Evolutionary conservation across 192 early-diverging fungal species (phyloP), one percentile per base, ranked within the genome.

Genomic region (Podila clonocystis): DNA sequence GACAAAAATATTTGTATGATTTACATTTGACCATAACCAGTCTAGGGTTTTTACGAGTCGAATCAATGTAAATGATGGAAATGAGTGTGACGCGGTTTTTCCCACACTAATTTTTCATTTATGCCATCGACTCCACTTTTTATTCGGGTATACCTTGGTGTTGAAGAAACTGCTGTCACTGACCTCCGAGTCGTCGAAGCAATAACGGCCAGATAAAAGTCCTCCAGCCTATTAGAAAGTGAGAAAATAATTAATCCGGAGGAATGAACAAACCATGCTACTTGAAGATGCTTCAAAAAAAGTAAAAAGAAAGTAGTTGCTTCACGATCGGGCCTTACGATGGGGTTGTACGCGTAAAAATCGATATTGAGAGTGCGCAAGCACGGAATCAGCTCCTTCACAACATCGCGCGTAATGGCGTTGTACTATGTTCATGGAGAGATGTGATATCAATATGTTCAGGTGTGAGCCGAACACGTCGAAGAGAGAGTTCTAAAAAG

Each of bases 281-380:
- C 34, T 45, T 5, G 11, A 49, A 67, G 19, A 52, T 24, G 50
- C 45, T 68, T 36, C 1, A 24, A 2, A 1, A 28, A 28, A 30
- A 24, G 7, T 50, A 15, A 50, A 6, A 19, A 36, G 5, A 17
- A 34, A 30, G 7, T 0, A 38, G 7, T 9, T 38, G 36, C 36
- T 9, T 38, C 0, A 38, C 36, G 36, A 38, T 38, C 9, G 8
- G 5, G 5, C 28, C 74, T 59, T 70, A 70, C 87, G 22, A 90
- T 74, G 12, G 89, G 89, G 76, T 92, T 91, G 85, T 89, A 92
- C 3, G 86, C 89, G 64, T 92, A 92, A 57, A 92, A 91, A 22
- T 85, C 75, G 60, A 92, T 87, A 49, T 83, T 77, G 50, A 91
- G 75, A 17, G 78, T 70, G 19, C 78, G 75, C 26, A 91, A 68